Evolutionary conservation across 306 rosid species (phyloP), one percentile per base, ranked within the genome.

Genomic region (Cucumis cinereus): DNA sequence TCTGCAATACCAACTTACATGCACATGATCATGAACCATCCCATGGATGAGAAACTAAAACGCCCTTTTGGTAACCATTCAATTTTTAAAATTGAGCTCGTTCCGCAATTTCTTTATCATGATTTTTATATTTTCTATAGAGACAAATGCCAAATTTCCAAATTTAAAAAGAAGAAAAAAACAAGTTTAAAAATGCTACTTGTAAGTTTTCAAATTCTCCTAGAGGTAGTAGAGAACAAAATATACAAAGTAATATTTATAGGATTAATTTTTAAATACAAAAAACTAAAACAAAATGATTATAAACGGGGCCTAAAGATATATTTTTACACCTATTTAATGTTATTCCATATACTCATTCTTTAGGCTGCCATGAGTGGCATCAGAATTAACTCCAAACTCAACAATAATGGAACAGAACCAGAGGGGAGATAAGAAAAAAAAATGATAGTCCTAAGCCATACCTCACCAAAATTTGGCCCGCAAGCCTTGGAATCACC

Each of bases 401-500:
- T 30, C 35, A 30, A 30, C 35, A 11, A 41, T 0, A 47, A 45
- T 24, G 13, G 7, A 70, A 47, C 41, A 45, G 28, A 70, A 47
- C 1, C 19, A 6, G 41, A 47, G 35, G 35, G 35, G 4, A 30
- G 35, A 43, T 6, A 45, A 15, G 10, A 14, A 0, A 59, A 0
- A 59, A 68, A 41, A 41, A 5, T 8, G 8, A 62, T 9, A 8
- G 15, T 63, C 26, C 16, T 2, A 40, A 38, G 17, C 8, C 73
- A 70, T 70, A 70, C 75, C 58, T 94, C 98, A 3, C 98, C 97
- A 3, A 90, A 92, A 56, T 80, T 86, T 16, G 90, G 77, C 54
- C 98, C 97, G 45, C 98, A 94, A 79, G 89, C 76, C 67, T 84
- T 56, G 55, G 79, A 82, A 71, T 89, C 81, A 23, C 96, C 97